These are phyloP conservation scores for Paspalum vaginatum DNA, from an alignment of 176 grass and related monocot genomes.

Conservation along the genomic window DNA sequence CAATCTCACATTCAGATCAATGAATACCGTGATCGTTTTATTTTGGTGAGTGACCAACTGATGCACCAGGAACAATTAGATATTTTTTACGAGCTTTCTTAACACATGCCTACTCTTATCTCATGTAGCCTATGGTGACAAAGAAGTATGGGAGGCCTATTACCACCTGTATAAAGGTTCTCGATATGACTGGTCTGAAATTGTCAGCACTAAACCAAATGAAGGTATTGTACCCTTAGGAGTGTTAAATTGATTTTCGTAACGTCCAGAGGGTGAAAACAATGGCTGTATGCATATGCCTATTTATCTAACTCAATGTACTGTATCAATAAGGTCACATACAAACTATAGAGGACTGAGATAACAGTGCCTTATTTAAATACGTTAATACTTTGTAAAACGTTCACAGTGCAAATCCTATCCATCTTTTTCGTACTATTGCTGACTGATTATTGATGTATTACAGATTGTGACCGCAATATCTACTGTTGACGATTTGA, in stretches of 20 bases:
- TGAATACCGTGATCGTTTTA: slow-evolving; percentile 84
- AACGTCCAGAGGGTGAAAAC: not conserved
- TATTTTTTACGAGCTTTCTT: slow-evolving; percentile 11
- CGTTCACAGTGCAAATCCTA: not conserved
- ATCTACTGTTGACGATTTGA: slow-evolving; percentile 88
- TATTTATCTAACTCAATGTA: not conserved
- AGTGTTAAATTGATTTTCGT: not conserved
- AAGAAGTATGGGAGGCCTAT: slow-evolving; percentile 72
- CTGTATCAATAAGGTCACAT: not conserved
- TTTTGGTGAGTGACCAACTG: slow-evolving; percentile 72
- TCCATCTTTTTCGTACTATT: slow-evolving; percentile 16
- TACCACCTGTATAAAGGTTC: slow-evolving; percentile 80
- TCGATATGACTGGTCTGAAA: slow-evolving; percentile 95
- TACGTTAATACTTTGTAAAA: slow-evolving; percentile 2
- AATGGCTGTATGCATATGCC: not conserved
- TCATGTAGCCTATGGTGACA: slow-evolving; percentile 51
- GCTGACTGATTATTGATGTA: slow-evolving; percentile 31
- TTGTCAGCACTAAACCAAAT: slow-evolving; percentile 80
- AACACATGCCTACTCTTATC: slow-evolving; percentile 40
- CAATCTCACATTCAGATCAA: slow-evolving; percentile 98
- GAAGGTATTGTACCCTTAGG: slow-evolving; percentile 57
- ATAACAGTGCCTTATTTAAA: not conserved
- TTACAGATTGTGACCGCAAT: slow-evolving; percentile 79
- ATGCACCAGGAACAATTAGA: slow-evolving; percentile 18
- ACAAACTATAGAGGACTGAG: not conserved